Conservation (phyloP, 805 yeast species). For the Metschnikowia aberdeeniae region DNA sequence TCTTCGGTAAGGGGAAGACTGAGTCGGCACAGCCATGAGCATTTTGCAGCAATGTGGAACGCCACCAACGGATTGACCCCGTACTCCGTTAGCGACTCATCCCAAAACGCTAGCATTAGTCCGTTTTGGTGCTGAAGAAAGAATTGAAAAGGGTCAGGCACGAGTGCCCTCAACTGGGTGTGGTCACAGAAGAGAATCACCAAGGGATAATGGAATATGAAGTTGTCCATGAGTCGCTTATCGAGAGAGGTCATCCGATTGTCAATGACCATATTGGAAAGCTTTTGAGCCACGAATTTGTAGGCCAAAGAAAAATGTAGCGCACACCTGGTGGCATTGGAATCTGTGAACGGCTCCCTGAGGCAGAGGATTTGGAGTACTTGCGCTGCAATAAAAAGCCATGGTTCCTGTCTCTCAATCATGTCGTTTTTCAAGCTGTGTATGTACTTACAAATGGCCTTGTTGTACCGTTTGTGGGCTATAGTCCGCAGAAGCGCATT, state of each 20-base stretch:
- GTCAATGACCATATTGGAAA: slow-evolving; percentile 1
- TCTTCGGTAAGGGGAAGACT: slow-evolving; percentile 6
- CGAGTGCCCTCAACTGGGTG: slow-evolving; percentile 6
- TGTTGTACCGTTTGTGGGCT: slow-evolving; percentile 10
- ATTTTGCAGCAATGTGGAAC: slow-evolving; percentile 16
- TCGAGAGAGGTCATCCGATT: slow-evolving; percentile 5
- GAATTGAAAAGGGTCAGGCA: slow-evolving; percentile 14
- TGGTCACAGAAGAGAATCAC: slow-evolving; percentile 15
- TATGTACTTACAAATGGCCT: slow-evolving; percentile 9
- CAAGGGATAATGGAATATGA: slow-evolving; percentile 15
- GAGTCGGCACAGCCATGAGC: slow-evolving; percentile 19
- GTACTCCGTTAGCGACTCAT: slow-evolving; percentile 6
- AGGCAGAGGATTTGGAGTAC: slow-evolving; percentile 15
- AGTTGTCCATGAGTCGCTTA: slow-evolving; percentile 14
- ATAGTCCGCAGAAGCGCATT: slow-evolving; percentile 3
- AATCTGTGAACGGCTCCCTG: slow-evolving; percentile 9
- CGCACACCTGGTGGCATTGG: slow-evolving; percentile 16
- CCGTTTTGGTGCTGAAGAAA: slow-evolving; percentile 6
- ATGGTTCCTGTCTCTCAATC: slow-evolving; percentile 11
- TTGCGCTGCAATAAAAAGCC: slow-evolving; percentile 18
- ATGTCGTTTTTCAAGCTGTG: slow-evolving; percentile 6
- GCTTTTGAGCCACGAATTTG: slow-evolving; percentile 2
- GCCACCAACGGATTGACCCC: slow-evolving; percentile 12
- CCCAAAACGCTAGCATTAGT: slow-evolving; percentile 6
- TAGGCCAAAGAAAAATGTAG: slow-evolving; percentile 16